Evolutionary conservation across 129 eudicot genomes (phyloP).

Genomic region (Helichrysum umbraculigerum): DNA sequence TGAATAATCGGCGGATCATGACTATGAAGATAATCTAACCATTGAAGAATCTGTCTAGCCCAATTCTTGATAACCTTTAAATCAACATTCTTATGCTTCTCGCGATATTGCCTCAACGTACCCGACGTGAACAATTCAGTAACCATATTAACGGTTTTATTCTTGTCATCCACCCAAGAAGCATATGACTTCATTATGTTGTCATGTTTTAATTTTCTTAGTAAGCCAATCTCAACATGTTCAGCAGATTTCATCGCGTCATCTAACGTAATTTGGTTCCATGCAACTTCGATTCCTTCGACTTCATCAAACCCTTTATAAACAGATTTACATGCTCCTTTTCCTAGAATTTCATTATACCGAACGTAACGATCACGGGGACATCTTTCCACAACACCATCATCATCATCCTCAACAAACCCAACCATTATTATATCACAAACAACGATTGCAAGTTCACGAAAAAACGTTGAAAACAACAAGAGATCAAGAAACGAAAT

Average conservation of each 20-base stretch:
- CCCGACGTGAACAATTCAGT: constrained; percentile 56
- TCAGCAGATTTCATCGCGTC: constrained; percentile 35
- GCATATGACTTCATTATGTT: constrained; percentile 41
- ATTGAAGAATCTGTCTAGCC: constrained; percentile 53
- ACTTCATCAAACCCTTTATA: constrained; percentile 51
- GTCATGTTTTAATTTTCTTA: constrained; percentile 45
- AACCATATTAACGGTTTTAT: constrained; percentile 53
- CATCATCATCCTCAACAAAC: constrained; percentile 31
- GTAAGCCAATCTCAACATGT: constrained; percentile 26
- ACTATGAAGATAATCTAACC: constrained; percentile 52
- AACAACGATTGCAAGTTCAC: constrained; percentile 7
- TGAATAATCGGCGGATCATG: constrained; percentile 61
- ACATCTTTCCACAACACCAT: constrained; percentile 37
- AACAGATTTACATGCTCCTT: constrained; percentile 44
- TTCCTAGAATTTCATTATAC: constrained; percentile 46
- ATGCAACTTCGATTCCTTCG: constrained; percentile 57
- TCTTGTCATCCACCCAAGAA: constrained; percentile 49
- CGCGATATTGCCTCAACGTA: constrained; percentile 44
- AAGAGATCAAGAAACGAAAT: background rate
- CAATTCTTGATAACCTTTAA: constrained; percentile 57
- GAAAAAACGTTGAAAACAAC: constrained; percentile 12
- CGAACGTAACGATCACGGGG: constrained; percentile 36
- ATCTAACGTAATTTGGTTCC: constrained; percentile 42
- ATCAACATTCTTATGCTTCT: constrained; percentile 50
- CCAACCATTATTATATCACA: constrained; percentile 11